Evolutionary conservation across 208 protist genomes (phyloP).

Genomic region (Porcisia hertigi): DNA sequence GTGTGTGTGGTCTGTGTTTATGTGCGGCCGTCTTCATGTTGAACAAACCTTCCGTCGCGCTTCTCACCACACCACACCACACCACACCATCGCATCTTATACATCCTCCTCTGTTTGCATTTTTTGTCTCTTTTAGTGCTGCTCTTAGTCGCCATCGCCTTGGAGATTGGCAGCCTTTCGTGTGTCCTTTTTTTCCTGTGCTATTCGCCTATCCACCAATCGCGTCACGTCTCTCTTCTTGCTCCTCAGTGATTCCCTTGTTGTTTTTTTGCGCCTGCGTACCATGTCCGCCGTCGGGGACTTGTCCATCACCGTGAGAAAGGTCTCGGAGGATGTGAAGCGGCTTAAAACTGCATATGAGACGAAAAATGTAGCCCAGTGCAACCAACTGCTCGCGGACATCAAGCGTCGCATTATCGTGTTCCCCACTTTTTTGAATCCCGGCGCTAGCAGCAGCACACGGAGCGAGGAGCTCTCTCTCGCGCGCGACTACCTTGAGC

Average conservation of each 20-base stretch:
- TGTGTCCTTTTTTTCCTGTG: background rate
- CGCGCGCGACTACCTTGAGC: slow-evolving; percentile 84
- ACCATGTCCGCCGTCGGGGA: slow-evolving; percentile 39
- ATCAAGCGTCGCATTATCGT: slow-evolving; percentile 85
- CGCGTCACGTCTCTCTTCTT: background rate
- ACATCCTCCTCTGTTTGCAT: too few relatives aligned
- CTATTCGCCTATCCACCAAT: background rate
- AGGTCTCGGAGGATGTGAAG: slow-evolving; percentile 69
- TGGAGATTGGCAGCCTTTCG: background rate
- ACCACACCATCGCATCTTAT: too few relatives aligned
- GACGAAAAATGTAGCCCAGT: slow-evolving; percentile 51
- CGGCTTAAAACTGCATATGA: slow-evolving; percentile 82
- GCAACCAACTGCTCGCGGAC: slow-evolving; percentile 47
- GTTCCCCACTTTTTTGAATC: slow-evolving; percentile 89
- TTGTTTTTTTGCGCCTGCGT: background rate
- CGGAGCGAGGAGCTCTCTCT: slow-evolving; percentile 83
- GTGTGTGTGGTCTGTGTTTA: too few relatives aligned
- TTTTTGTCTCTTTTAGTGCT: background rate
- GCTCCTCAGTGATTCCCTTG: background rate
- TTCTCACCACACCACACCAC: too few relatives aligned
- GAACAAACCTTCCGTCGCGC: too few relatives aligned
- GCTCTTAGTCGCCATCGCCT: background rate
- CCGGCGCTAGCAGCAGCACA: slow-evolving; percentile 61
- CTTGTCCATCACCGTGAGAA: slow-evolving; percentile 64
- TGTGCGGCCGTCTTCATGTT: too few relatives aligned